Evolutionary conservation across 2,329 filamentous ascomycete species (phyloP).

Genomic region (Aspergillus piperis): DNA sequence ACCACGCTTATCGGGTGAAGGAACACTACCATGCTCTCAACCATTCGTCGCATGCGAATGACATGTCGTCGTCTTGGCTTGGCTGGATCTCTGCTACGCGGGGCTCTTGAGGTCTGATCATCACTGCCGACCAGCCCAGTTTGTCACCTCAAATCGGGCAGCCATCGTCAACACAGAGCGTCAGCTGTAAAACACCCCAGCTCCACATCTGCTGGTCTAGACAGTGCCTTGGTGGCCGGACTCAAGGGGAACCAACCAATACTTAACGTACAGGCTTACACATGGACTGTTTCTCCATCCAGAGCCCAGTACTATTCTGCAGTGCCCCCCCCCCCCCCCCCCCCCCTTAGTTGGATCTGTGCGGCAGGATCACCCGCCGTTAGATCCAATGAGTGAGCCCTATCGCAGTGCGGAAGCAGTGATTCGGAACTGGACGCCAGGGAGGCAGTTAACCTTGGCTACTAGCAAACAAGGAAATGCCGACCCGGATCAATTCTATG

Average conservation of each 20-base stretch:
- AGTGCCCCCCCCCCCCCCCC: background rate
- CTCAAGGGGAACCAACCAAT: conserved; percentile 8
- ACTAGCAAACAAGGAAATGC: conserved; percentile 7
- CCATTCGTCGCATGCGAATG: conserved; percentile 13
- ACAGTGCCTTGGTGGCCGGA: conserved; percentile 11
- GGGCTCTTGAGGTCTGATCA: conserved; percentile 9
- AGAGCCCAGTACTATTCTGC: conserved; percentile 7
- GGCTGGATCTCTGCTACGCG: conserved; percentile 10
- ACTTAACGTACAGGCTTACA: conserved; percentile 19
- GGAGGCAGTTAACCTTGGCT: conserved; percentile 6
- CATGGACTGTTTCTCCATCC: conserved; percentile 11
- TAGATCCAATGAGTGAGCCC: conserved; percentile 19
- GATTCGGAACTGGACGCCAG: background rate
- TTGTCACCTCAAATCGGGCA: conserved; percentile 14
- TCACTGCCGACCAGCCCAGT: conserved; percentile 5
- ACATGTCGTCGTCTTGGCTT: conserved; percentile 20
- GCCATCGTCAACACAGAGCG: conserved; percentile 14
- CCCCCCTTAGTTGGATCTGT: conserved; percentile 10
- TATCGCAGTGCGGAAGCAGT: conserved; percentile 8
- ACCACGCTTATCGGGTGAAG: conserved; percentile 22
- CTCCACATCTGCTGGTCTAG: conserved; percentile 18
- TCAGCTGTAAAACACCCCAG: conserved; percentile 4
- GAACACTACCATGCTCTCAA: conserved; percentile 11
- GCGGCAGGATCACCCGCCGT: conserved; percentile 17
- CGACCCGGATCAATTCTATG: background rate